These are phyloP conservation scores for Tolypocladium pustulatum DNA, from an alignment of 2,329 filamentous ascomycete species.

Conservation along the genomic window DNA sequence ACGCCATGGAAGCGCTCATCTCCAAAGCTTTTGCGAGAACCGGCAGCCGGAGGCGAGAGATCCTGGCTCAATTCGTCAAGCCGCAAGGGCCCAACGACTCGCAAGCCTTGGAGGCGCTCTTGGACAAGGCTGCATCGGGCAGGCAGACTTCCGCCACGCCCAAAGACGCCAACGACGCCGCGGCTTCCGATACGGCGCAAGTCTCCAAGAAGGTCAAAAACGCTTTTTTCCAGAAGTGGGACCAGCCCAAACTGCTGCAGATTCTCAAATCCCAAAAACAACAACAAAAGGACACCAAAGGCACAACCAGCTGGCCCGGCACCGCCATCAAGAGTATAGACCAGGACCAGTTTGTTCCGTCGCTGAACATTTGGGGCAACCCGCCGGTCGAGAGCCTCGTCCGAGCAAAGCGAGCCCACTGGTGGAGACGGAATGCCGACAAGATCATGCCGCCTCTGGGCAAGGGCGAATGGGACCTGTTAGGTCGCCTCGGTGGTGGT, in stretches of 20 bases:
- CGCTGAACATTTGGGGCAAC: conserved; percentile 38
- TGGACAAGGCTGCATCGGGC: conserved; percentile 5
- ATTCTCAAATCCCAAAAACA: conserved; percentile 31
- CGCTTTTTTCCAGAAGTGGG: conserved; percentile 37
- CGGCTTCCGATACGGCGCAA: not conserved
- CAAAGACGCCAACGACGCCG: not conserved
- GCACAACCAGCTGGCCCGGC: conserved; percentile 14
- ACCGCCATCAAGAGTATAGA: conserved; percentile 17
- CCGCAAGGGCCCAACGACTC: conserved; percentile 28
- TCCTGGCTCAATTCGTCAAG: conserved; percentile 29
- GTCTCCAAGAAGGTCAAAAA: conserved; percentile 7
- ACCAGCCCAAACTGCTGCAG: conserved; percentile 30
- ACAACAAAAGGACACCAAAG: conserved; percentile 15
- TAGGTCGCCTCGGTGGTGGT: conserved; percentile 36
- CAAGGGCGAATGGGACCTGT: conserved; percentile 42
- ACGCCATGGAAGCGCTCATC: conserved; percentile 37
- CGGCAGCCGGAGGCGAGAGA: conserved; percentile 38
- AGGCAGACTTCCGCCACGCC: not conserved
- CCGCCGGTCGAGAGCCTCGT: conserved; percentile 26
- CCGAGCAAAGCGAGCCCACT: conserved; percentile 32
- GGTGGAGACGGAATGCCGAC: conserved; percentile 34
- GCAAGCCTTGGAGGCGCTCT: conserved; percentile 25
- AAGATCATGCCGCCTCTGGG: conserved; percentile 45
- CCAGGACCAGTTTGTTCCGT: conserved; percentile 25
- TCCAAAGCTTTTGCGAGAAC: conserved; percentile 39